Evolutionary conservation across 2,329 filamentous ascomycete genomes (phyloP), one percentile per base, ranked within the genome.

Genomic region (Phaeophleospora eucalypticola): DNA sequence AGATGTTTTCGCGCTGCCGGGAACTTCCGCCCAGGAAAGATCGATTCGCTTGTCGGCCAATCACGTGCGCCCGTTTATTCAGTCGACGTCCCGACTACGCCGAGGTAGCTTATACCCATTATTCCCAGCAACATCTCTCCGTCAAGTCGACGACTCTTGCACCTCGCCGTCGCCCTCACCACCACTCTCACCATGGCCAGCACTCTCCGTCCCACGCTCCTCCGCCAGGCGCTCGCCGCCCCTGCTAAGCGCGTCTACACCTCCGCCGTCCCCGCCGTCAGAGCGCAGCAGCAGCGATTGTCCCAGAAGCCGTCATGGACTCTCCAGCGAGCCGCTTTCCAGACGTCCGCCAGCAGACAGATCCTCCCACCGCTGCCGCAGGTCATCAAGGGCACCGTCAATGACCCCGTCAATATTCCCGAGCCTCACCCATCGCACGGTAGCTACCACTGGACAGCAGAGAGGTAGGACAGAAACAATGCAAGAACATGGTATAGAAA

Each of bases 391-490:
- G 63, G 63, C 51, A 53, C 63, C 86, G 89, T 90, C 66, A 98
- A 98, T 73, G 90, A 97, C 65, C 81, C 93, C 46, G 86, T 81
- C 24, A 81, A 81, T 33, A 71, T 95, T 18, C 90, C 89, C 37
- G 67, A 80, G 17, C 72, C 87, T 43, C 81, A 79, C 59, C 83
- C 91, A 35, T 76, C 82, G 46, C 88, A 98, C 74, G 93, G 93
- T 61, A 94, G 87, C 71, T 98, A 97, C 77, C 93, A 98, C 80
- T 98, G 93, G 93, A 87, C 86, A 51, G 95, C 95, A 65, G 93
- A 98, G 78, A 77, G 82, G 79, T 81, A 21, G 32, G 43, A 16
- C 27, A 14, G 35, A 18, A 34, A 8, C 17, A n/a, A 65, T 32
- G 47, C 33, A 32, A 18, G 15, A 18, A 6, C 7, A 19, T 8